Conservation (phyloP, 768 basidiomycete species). For the Russula earlei region DNA sequence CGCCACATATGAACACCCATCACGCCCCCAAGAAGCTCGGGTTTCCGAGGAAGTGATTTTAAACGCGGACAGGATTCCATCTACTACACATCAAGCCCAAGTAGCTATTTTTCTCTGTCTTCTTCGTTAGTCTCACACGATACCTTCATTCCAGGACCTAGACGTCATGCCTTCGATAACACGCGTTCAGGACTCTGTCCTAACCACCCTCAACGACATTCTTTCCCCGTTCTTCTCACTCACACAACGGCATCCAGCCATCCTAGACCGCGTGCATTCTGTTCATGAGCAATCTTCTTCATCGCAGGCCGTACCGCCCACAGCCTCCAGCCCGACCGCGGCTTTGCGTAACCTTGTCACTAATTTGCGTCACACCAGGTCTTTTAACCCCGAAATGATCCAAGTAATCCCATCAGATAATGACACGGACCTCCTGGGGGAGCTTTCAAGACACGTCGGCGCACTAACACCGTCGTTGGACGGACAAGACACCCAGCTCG, state of each 20-base stretch:
- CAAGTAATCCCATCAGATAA: constrained; percentile 33
- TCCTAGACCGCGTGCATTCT: constrained; percentile 53
- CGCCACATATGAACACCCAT: neutral
- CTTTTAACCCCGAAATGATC: constrained; percentile 35
- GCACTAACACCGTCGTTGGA: constrained; percentile 35
- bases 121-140: neutral
- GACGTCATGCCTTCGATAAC: constrained; percentile 66
- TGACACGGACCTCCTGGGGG: constrained; percentile 47
- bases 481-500: constrained; percentile 49
- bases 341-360: constrained; percentile 54
- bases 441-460: constrained; percentile 49
- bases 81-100: neutral
- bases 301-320: constrained; percentile 24
- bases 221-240: constrained; percentile 36
- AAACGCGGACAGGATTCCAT: neutral
- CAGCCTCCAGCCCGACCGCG: constrained; percentile 27
- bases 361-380: constrained; percentile 47
- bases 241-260: constrained; percentile 37
- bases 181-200: constrained; percentile 61
- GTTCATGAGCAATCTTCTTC: constrained; percentile 34
- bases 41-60: neutral
- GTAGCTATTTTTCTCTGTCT: neutral
- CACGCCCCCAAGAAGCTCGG: neutral
- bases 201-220: constrained; percentile 64
- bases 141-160: constrained; percentile 29